phyloP scores from a whole-genome alignment of 2,329 filamentous ascomycete species.

The Lecanicillium sp. region DNA sequence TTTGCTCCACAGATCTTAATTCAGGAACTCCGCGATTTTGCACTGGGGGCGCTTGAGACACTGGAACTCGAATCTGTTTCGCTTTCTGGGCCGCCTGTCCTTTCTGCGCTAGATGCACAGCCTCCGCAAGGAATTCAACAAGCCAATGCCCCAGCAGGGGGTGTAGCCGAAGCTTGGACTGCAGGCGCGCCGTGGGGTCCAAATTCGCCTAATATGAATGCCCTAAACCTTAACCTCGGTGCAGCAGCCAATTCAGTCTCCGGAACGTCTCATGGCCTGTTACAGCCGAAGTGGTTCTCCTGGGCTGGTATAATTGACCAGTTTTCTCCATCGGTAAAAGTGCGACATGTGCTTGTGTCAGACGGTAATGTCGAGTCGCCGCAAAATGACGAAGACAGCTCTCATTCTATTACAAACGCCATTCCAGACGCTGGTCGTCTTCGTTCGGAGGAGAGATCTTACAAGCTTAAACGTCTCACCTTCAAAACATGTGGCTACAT shows the following conservation, averaged over 20 bases:
- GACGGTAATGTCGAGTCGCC: not conserved
- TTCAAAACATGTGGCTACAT: constrained; percentile 58
- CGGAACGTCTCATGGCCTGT: not conserved
- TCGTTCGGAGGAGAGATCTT: constrained; percentile 18
- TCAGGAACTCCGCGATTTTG: constrained; percentile 40
- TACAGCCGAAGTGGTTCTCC: constrained; percentile 22
- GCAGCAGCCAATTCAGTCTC: no score
- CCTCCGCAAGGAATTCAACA: not conserved
- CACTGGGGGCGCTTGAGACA: constrained; percentile 36
- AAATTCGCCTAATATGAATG: no score
- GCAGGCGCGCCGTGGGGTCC: no score
- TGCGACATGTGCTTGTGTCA: constrained; percentile 15
- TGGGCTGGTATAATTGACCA: constrained; percentile 35
- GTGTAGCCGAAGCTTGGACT: no score
- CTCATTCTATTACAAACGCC: no score
- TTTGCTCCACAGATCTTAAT: constrained; percentile 49
- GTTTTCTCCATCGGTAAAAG: constrained; percentile 28
- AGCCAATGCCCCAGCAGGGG: no score
- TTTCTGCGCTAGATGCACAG: constrained; percentile 8
- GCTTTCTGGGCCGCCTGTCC: constrained; percentile 39
- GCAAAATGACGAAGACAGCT: not conserved
- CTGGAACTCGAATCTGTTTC: constrained; percentile 58
- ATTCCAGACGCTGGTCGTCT: constrained; percentile 16
- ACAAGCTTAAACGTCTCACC: constrained; percentile 30
- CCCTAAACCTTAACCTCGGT: no score